Conservation (phyloP, 2,329 filamentous ascomycete genomes). For the Aureobasidium sp. region DNA sequence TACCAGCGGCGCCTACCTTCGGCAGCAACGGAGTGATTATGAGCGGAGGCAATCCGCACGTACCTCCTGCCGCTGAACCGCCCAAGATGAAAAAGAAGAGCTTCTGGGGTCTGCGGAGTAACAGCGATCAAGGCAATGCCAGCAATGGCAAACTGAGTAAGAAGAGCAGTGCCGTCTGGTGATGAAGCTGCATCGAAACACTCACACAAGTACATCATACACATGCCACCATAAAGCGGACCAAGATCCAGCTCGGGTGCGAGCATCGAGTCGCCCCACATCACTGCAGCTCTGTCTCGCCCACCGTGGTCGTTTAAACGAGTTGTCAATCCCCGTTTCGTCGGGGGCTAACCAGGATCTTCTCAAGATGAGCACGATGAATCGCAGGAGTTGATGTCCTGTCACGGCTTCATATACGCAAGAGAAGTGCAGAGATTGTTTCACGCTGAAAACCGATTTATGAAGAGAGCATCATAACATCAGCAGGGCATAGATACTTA, state of each 20-base stretch:
- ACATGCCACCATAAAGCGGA: neutral
- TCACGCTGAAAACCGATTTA: too few species aligned
- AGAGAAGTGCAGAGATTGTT: neutral
- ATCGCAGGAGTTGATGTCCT: neutral
- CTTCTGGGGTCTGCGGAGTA: conserved; percentile 31
- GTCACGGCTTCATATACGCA: neutral
- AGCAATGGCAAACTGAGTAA: conserved; percentile 19
- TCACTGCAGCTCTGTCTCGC: neutral
- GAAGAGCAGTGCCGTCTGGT: conserved; percentile 22
- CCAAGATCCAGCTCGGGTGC: neutral
- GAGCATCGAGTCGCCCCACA: neutral
- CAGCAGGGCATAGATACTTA: too few species aligned
- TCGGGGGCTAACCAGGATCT: neutral
- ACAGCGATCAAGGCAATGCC: conserved; percentile 23
- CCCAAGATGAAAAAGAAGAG: conserved; percentile 31
- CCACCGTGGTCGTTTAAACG: neutral
- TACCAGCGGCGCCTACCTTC: conserved; percentile 18
- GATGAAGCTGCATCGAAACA: neutral
- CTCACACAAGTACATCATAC: neutral
- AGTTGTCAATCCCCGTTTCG: neutral
- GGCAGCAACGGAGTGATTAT: conserved; percentile 25
- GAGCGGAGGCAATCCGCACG: conserved; percentile 26
- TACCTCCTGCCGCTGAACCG: conserved; percentile 17
- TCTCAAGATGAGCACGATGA: neutral
- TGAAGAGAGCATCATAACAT: too few species aligned